A percentile compares a stretch with the other conserved stretches of the same genome.
phyloP scores from a whole-genome alignment of 139 green algal species.

The Nannochloris sp. region DNA sequence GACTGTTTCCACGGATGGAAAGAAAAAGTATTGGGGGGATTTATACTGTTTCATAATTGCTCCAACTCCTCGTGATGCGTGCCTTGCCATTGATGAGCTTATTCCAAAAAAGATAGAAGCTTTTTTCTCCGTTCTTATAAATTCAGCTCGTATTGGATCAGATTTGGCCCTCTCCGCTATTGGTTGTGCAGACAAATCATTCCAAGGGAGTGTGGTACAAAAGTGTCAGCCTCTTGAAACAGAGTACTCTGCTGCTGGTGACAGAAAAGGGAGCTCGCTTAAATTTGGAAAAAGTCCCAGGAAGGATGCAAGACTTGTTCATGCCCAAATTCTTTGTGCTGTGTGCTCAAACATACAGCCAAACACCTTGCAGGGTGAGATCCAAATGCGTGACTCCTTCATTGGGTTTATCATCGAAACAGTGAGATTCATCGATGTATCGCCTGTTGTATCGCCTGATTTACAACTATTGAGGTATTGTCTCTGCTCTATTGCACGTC shows the following conservation, averaged over 20 bases:
- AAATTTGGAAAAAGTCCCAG: neutral
- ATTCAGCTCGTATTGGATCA: neutral
- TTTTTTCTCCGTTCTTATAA: neutral
- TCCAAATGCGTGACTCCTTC: slow-evolving; percentile 34
- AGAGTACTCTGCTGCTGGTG: neutral
- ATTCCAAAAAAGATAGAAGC: neutral
- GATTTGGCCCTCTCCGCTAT: neutral
- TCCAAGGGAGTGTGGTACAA: neutral
- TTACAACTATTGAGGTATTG: slow-evolving; percentile 54
- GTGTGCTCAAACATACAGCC: slow-evolving; percentile 39
- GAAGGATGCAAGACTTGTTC: neutral
- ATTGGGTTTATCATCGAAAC: slow-evolving; percentile 63
- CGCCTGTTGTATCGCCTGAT: slow-evolving; percentile 30
- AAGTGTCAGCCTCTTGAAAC: neutral
- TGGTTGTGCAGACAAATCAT: slow-evolving; percentile 1
- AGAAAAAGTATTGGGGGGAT: neutral
- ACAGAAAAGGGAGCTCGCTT: neutral
- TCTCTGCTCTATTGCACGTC: slow-evolving; percentile 38
- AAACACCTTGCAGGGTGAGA: slow-evolving; percentile 19
- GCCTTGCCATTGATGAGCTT: neutral
- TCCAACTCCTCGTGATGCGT: neutral
- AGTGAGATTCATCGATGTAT: slow-evolving; percentile 26
- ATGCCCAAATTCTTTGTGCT: slow-evolving; percentile 25
- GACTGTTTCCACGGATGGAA: neutral
- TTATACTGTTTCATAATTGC: neutral